Conservation (phyloP, 2,329 filamentous ascomycete species). For the Claviceps cyperi region DNA sequence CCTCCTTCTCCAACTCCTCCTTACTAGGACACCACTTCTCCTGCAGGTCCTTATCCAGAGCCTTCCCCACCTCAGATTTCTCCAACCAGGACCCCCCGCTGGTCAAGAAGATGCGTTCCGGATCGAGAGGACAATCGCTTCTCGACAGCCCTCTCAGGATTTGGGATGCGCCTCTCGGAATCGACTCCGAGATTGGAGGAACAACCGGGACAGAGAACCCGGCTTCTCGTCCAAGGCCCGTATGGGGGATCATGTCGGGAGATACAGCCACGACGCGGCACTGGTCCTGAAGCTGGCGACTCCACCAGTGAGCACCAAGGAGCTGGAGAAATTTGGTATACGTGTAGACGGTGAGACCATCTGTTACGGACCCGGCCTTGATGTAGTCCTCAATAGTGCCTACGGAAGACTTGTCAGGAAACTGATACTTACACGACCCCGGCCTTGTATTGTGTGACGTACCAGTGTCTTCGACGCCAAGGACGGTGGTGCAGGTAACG, state of each 20-base stretch:
- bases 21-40: slow-evolving; percentile 35
- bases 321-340: slow-evolving; percentile 36
- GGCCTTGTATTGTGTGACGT: slow-evolving; percentile 5
- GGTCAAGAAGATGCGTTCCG: slow-evolving; percentile 37
- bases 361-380: slow-evolving; percentile 22
- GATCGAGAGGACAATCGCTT: slow-evolving; percentile 35
- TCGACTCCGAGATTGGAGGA: slow-evolving; percentile 31
- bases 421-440: too few species aligned
- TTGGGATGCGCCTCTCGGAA: slow-evolving; percentile 31
- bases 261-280: slow-evolving; percentile 37
- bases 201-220: slow-evolving; percentile 15
- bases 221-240: slow-evolving; percentile 24
- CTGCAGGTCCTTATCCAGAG: slow-evolving; percentile 32
- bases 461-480: slow-evolving; percentile 24
- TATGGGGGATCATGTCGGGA: slow-evolving; percentile 36
- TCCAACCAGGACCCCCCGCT: slow-evolving; percentile 44
- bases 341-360: slow-evolving; percentile 20
- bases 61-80: slow-evolving; percentile 25
- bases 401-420: slow-evolving; percentile 8
- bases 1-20: slow-evolving; percentile 33
- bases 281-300: slow-evolving; percentile 29
- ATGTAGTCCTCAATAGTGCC: slow-evolving; percentile 25
- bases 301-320: slow-evolving; percentile 40
- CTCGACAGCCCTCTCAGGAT: slow-evolving; percentile 29
- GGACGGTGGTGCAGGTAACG: slow-evolving; percentile 35